Base-by-base conservation (phyloP, 768 basidiomycete genomes). In the Rhodotorula sphaerocarpa region DNA sequence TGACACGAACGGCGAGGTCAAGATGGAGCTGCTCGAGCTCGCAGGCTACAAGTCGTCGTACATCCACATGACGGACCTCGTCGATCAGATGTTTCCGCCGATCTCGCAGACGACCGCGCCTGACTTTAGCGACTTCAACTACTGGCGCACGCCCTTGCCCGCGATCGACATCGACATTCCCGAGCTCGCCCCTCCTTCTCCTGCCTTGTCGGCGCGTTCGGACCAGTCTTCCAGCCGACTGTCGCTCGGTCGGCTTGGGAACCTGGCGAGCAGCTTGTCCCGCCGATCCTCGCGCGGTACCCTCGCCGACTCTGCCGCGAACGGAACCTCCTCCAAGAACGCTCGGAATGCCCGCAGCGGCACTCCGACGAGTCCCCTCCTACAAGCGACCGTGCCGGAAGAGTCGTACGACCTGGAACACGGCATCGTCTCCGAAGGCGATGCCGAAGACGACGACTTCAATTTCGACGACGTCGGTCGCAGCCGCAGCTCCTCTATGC, bases 31-130 rank as follows among this genome's bases (percentile, higher is more conserved):
- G 50, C 78, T 96, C n/a, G 90, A 93, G 73, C 78, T 95, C 44
- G 91, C 92, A 2, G 95, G 95, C 2, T 95, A 97, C 78, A 95
- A 92, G 74, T 93, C 90, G 23, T 90, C 89, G 57, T 97, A 97
- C 75, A 96, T 96, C 63, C 88, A 92, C 73, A 92, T 97, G 90
- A 93, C 92, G 12, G 92, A 97, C 75, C 82, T 99, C n/a, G 95
- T 99, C 21, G 92, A 99, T 77, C 92, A 95, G 76, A 92, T 95
- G 85, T 99, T 99, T 79, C 95, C 95, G 39, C 90, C 93, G 0
- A 90, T 97, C 58, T 82, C 90, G 73, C 83, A 86, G 55, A 86
- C 85, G 53, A 58, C 61, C 82, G 81, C 85, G 18, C 83, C 88
- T 2, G 91, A 92, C 73, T 99, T 82, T 74, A 95, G 92, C 2